Evolutionary conservation across 2,329 filamentous ascomycete species (phyloP), one percentile per base, ranked within the genome.

Genomic region (Aureobasidium uvarum): DNA sequence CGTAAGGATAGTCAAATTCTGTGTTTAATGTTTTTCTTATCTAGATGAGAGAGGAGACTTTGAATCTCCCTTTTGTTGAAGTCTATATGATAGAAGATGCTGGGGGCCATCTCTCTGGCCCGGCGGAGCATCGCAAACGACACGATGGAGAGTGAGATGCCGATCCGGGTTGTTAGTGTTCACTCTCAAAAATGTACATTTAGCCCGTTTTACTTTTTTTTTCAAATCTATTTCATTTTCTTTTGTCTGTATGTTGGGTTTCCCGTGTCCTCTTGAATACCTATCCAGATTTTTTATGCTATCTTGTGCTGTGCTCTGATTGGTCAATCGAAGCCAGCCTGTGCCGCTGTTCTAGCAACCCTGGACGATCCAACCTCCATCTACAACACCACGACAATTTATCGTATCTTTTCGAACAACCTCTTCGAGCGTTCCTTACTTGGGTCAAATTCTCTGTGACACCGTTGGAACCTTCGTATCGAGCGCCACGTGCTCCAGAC

Each of bases 1-100:
- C 77, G 69, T 78, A 78, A 70, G 50, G 52, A 58, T 51, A 56
- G 38, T 46, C 25, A 39, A 10, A 23, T 41, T 58, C 55, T 59
- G 55, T 59, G 55, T 46, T 59, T 65, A 39, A 58, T 62, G 46
- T 52, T 62, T 62, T 62, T 62, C 60, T 38, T 50, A 45, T 64
- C 39, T 64, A 46, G 48, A 54, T 63, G 50, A 54, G 50, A 54
- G 50, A 55, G 39, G 50, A 55, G 48, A 39, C 8, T 43, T 38
- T 28, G 28, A 20, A 46, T 28, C 25, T 33, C 43, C 45, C 58
- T 50, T 48, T 50, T 62, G 43, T 38, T 62, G 20, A 46, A 50
- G 58, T 62, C 58, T 50, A 62, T 58, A 58, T 20, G 56, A 62
- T 62, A 62, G 58, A 62, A 62, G 55, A 59, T 59, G 41, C 41